Percentiles rank a stretch among this genome's conserved stretches.
phyloP scores from a whole-genome alignment of 148 eudicot genomes.

The Fagopyrum homotropicum region DNA sequence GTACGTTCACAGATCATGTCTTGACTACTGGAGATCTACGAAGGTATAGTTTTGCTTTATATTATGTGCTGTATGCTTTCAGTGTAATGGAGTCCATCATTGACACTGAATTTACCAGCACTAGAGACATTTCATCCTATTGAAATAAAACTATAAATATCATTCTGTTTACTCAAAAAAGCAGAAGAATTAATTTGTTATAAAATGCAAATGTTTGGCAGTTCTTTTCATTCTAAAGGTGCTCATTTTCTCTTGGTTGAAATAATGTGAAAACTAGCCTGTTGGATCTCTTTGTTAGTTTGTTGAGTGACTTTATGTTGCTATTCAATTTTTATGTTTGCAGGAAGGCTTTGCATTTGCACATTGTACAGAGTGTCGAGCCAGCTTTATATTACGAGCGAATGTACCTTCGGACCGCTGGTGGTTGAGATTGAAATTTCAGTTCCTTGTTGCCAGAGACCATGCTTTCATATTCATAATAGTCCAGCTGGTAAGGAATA shows the following conservation, averaged over 20 bases:
- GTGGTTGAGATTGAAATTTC: conserved; percentile 97
- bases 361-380: conserved; percentile 99
- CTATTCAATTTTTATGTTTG: conserved; percentile 5
- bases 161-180: not conserved
- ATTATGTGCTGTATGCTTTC: conserved; percentile 2
- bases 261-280: not conserved
- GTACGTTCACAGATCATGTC: conserved; percentile 96
- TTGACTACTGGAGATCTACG: conserved; percentile 97
- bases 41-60: conserved; percentile 41
- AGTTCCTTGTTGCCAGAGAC: conserved; percentile 96
- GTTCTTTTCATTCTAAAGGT: not conserved
- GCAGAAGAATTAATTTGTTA: not conserved
- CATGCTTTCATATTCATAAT: conserved; percentile 78
- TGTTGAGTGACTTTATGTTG: conserved; percentile 9
- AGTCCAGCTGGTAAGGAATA: conserved; percentile 77
- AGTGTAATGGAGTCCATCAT: not conserved
- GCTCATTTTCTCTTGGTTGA: not conserved
- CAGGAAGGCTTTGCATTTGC: conserved; percentile 99
- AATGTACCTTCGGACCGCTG: conserved; percentile 96
- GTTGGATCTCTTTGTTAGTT: not conserved
- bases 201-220: not conserved
- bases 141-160: not conserved
- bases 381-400: conserved; percentile 78
- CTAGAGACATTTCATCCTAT: not conserved
- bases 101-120: not conserved